Base-by-base conservation (phyloP, 1,139 yeast genomes). In the Lodderomyces margitis region DNA sequence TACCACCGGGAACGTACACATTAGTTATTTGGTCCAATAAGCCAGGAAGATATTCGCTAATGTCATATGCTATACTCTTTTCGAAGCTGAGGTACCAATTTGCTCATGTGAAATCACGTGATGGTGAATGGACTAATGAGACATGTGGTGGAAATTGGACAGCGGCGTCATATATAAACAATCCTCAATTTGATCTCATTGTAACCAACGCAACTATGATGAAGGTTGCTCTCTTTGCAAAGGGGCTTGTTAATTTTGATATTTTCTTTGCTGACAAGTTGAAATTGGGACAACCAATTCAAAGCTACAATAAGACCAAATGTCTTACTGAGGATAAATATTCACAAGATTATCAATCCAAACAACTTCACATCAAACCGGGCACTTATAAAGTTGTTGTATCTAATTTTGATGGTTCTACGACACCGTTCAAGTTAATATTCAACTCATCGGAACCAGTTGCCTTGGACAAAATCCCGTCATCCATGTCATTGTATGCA, bases 61-160 rank as follows among this genome's bases (percentile, higher is more conserved):
- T 67, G 45, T 62, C 51, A 1, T 43, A 48, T 3, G 48, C 51
- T 0, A 41, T 71, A 14, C 39, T 38, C 4, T 37, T 74, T 5
- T 10, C 31, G 10, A 70, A 64, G 44, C 61, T 59, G 15, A 51
- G 44, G 9, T 50, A 55, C n/a, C 53, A 53, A 19, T 59, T 58
- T 36, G 47, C 56, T 2, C 42, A 49, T 34, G 34, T 50, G 1
- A 57, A 61, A 2, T 42, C 61, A 0, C 37, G 59, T 1, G 54
- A 58, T 0, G 83, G 74, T 9, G 61, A 57, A 23, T 84, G 92
- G 91, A 63, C 61, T 11, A 52, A 56, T 1, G 59, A 59, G 2
- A 60, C 61, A 12, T 61, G 72, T 34, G 89, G 87, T 2, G 91
- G 92, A 0, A 75, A 72, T 48, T 77, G 81, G 78, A 52, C 75